Percentiles rank a stretch among this genome's conserved stretches.
These are phyloP conservation scores for Leccinum truebloodii DNA, from an alignment of 768 basidiomycete genomes.

Conservation along the genomic window DNA sequence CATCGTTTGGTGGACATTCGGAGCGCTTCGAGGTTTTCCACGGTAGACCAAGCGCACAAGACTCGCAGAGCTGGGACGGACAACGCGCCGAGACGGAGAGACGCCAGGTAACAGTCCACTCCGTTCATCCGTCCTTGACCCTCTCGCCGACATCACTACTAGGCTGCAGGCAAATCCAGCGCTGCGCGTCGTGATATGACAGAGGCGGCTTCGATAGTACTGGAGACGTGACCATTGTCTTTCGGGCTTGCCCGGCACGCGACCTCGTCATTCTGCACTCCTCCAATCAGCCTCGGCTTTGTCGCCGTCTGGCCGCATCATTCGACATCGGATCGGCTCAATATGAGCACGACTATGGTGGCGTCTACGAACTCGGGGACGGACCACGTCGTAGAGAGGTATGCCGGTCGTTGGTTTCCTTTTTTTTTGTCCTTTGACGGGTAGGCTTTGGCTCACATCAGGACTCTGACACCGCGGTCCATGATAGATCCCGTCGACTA, in stretches of 20 bases:
- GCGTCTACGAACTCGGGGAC: slow-evolving; percentile 55
- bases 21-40: slow-evolving; percentile 15
- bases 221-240: slow-evolving; percentile 61
- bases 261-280: slow-evolving; percentile 43
- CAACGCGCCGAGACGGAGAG: slow-evolving; percentile 54
- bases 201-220: slow-evolving; percentile 53
- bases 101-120: slow-evolving; percentile 22
- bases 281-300: slow-evolving; percentile 39
- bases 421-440: background rate
- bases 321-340: slow-evolving; percentile 56
- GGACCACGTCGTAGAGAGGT: slow-evolving; percentile 74
- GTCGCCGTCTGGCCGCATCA: slow-evolving; percentile 59
- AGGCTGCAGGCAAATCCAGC: slow-evolving; percentile 44
- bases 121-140: background rate
- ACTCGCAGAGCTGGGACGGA: slow-evolving; percentile 75
- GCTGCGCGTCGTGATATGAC: slow-evolving; percentile 54
- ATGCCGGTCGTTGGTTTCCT: slow-evolving; percentile 22
- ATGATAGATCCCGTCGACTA: slow-evolving; percentile 77
- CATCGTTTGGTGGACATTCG: slow-evolving; percentile 5
- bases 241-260: slow-evolving; percentile 67
- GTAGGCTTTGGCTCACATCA: slow-evolving; percentile 28
- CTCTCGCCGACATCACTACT: background rate
- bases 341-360: slow-evolving; percentile 46
- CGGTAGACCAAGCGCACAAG: slow-evolving; percentile 78
- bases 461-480: slow-evolving; percentile 62